A percentile compares a stretch with the other conserved stretches of the same genome.
phyloP scores from a whole-genome alignment of 257 asterid genomes.

The Coffea canephora region DNA sequence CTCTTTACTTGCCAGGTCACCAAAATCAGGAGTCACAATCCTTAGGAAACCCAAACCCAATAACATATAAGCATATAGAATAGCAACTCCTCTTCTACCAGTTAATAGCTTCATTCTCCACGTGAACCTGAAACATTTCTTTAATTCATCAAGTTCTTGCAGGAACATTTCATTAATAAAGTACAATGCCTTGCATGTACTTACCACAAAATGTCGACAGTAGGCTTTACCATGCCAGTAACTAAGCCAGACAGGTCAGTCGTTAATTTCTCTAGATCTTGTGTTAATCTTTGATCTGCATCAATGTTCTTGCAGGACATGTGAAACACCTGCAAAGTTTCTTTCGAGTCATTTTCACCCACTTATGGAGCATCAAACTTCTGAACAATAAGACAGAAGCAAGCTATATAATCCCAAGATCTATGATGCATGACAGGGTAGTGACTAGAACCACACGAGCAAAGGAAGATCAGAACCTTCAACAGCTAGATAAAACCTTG shows the following conservation, averaged over 20 bases:
- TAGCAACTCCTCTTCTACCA: slow-evolving; percentile 89
- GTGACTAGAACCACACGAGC: background rate
- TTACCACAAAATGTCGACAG: slow-evolving; percentile 94
- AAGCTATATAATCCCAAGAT: background rate
- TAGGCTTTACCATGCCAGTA: slow-evolving; percentile 99
- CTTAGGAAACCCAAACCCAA: slow-evolving; percentile 93
- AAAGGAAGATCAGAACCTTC: background rate
- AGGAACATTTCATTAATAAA: slow-evolving; percentile 13
- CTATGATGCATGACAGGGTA: background rate
- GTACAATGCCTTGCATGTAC: slow-evolving; percentile 16
- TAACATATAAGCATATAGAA: slow-evolving; percentile 94
- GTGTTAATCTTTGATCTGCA: slow-evolving; percentile 97
- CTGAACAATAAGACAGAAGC: background rate
- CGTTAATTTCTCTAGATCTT: slow-evolving; percentile 94
- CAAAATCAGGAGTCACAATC: slow-evolving; percentile 91
- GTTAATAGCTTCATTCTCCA: slow-evolving; percentile 99
- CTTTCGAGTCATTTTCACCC: slow-evolving; percentile 13
- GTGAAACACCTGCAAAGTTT: slow-evolving; percentile 62
- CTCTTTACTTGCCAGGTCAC: slow-evolving; percentile 79
- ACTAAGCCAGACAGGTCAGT: slow-evolving; percentile 92
- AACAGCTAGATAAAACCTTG: background rate
- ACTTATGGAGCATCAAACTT: slow-evolving; percentile 8
- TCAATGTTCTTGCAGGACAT: slow-evolving; percentile 68
- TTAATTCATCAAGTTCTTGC: slow-evolving; percentile 14
- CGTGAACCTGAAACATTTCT: slow-evolving; percentile 72